Percentiles rank a stretch among this genome's conserved stretches.
Conservation (phyloP, 2,329 filamentous ascomycete genomes). For the Paraphoma sp. region DNA sequence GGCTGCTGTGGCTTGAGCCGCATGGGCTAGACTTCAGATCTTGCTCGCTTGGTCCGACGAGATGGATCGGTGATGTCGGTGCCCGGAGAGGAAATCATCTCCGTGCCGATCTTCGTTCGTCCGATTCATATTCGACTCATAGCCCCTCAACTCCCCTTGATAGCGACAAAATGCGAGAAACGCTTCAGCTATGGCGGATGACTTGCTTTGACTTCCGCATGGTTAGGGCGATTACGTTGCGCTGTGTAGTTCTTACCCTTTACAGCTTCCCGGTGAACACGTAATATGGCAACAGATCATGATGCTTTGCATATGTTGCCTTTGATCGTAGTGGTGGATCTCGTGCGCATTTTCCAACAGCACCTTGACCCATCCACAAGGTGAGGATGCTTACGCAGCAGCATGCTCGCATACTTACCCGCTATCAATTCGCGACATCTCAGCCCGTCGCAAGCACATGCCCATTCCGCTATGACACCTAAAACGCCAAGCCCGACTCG, state of each 20-base stretch:
- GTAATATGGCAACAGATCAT: no score
- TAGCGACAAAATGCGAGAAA: not conserved
- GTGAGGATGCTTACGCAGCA: no score
- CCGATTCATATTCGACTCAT: not conserved
- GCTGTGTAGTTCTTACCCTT: no score
- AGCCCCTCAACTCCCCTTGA: not conserved
- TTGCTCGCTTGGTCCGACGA: not conserved
- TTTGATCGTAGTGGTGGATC: no score
- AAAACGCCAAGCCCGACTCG: not conserved
- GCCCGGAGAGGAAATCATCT: not conserved
- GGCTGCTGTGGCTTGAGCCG: not conserved
- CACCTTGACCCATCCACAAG: no score
- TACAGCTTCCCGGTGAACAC: no score
- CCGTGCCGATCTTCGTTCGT: not conserved
- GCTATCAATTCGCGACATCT: not conserved
- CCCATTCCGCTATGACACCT: not conserved
- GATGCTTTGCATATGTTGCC: no score
- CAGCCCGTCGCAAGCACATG: not conserved
- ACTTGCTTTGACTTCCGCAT: no score
- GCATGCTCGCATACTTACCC: not conserved
- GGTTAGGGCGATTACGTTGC: no score
- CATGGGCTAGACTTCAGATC: not conserved
- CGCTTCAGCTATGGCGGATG: not conserved
- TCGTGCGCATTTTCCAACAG: no score
- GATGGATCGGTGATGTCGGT: not conserved